Evolutionary conservation across 139 green algal genomes (phyloP), one percentile per base, ranked within the genome.

Genomic region (Deuterostichococcus epilithicus): DNA sequence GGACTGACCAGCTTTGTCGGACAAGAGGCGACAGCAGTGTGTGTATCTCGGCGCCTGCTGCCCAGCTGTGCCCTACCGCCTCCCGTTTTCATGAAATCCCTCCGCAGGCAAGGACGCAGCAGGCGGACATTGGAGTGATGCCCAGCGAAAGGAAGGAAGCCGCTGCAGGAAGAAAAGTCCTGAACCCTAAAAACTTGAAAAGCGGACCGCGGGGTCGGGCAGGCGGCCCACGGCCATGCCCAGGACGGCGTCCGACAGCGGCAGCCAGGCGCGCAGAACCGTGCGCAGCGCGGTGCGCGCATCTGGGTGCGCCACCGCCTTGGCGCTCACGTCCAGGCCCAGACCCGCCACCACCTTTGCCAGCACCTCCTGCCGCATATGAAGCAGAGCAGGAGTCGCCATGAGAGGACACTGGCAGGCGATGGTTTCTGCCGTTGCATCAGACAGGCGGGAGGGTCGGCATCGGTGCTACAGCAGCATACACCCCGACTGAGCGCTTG

Each of bases 241-340:
- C 39, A 99, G 86, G 28, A 98, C 88, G 3, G 91, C 88, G 45
- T 94, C 87, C 20, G 90, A 90, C 65, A 97, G 84, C 0, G 94
- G 94, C 74, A 97, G 86, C 95, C 95, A 99, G 22, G 86, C 84
- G 18, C 80, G 82, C 81, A 99, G 83, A 34, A 99, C 85, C 0
- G 90, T 75, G 15, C 84, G 82, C 33, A 94, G 74, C n/a, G 88
- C 86, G 0, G 75, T 47, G 30, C 79, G 70, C 0, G 89, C 72
- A 70, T 98, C 89, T 10, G 78, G 68, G 75, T 91, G 80, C 33
- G 44, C 42, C 38, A 94, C 38, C 30, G 87, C 85, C 33, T 78
- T 78, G 18, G 82, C 81, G 2, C 66, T 63, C 23, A 94, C 79
- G 32, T 72, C 68, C 34, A 96, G 86, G 8, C 78, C 78, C 37